Evolutionary conservation across 2,329 filamentous ascomycete species (phyloP), one percentile per base, ranked within the genome.

Genomic region (Ceratocystis papillata): DNA sequence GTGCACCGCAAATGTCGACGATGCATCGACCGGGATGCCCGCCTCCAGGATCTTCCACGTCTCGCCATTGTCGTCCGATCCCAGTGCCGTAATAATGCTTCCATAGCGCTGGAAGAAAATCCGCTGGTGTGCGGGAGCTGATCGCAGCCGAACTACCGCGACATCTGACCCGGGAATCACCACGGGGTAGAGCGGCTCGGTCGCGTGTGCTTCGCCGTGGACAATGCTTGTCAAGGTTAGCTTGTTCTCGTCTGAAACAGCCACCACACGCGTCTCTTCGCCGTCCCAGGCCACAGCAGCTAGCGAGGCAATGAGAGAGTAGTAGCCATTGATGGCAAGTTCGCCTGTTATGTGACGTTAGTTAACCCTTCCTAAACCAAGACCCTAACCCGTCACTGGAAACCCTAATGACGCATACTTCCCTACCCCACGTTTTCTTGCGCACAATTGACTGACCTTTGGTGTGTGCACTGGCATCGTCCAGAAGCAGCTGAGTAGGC

Each of bases 21-120:
- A 67, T 5, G 66, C 66, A 65, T 67, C 66, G 22, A 67, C 66
- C 1, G 66, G 66, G 30, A 67, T 67, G 20, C 59, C 66, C 3
- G 66, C 63, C 50, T 67, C 66, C 7, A 33, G 30, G 8, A 67
- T 55, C 63, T 67, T 67, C 66, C 66, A 67, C 25, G 66, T 67
- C 63, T 67, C 63, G 17, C 66, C 66, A 41, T 67, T 67, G 20
- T 67, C 66, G 17, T 67, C 63, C 17, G 66, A 67, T 7, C 66
- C 66, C 37, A 67, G 45, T 28, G 62, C 63, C 10, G 63, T 65
- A 30, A 67, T 67, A 8, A 67, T 67, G 48, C 66, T 67, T 6
- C 66, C 66, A 12, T 67, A 65, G 61, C 66, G 64, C 63, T 67
- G 66, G 60, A 67, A 67, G 60, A 65, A 67, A 15, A 67, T 67